Percentiles rank a stretch among this genome's conserved stretches.
These are phyloP conservation scores for Irpex sp. DNA, from an alignment of 1,284 basidiomycete genomes.

Conservation along the genomic window DNA sequence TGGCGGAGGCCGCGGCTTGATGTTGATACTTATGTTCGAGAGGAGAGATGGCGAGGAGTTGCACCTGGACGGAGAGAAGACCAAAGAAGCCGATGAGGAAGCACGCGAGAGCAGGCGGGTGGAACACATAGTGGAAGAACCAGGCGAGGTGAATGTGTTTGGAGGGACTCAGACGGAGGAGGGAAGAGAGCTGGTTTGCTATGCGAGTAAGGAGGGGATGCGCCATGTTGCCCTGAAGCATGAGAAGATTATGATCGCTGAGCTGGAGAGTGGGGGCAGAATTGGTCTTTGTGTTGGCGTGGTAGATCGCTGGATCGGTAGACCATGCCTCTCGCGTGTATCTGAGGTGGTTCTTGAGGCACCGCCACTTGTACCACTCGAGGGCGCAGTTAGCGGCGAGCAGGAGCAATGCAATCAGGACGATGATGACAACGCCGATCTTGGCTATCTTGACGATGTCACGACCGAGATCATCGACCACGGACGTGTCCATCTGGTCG, in stretches of 20 bases:
- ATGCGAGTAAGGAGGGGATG: conserved; percentile 73
- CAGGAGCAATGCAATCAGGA: conserved; percentile 59
- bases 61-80: conserved; percentile 83
- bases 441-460: conserved; percentile 76
- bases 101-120: conserved; percentile 85
- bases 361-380: conserved; percentile 82
- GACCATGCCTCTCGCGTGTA: conserved; percentile 73
- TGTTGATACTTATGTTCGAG: conserved; percentile 62
- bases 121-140: conserved; percentile 88
- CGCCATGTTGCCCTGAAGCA: conserved; percentile 60
- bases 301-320: conserved; percentile 60
- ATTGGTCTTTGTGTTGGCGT: conserved; percentile 27
- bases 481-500: conserved; percentile 70
- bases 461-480: conserved; percentile 79
- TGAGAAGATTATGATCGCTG: conserved; percentile 72
- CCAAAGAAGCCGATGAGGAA: conserved; percentile 90
- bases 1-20: conserved; percentile 55
- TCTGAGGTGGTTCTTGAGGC: conserved; percentile 59
- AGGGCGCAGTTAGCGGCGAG: conserved; percentile 62
- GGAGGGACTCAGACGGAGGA: conserved; percentile 50
- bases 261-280: conserved; percentile 52
- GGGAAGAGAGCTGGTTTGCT: conserved; percentile 47
- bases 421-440: conserved; percentile 72
- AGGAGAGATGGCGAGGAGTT: conserved; percentile 74
- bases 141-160: conserved; percentile 69